Conservation (phyloP, 2,329 filamentous ascomycete species). For the Aspergillus sp. region DNA sequence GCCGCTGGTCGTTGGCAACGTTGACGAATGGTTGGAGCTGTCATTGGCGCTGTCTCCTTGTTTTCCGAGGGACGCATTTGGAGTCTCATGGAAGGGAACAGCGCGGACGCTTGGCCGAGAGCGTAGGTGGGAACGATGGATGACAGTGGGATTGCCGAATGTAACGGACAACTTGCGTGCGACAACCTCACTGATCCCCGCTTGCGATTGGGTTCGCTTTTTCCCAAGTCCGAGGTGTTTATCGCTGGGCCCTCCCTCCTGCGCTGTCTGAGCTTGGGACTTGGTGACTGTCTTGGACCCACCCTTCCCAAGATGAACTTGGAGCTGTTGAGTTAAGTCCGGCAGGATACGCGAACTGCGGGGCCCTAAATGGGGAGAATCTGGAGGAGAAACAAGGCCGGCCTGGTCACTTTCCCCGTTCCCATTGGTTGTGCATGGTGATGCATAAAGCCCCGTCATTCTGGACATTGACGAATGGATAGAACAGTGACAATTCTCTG, state of each 20-base stretch:
- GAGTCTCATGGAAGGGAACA: slow-evolving; percentile 13
- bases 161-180: slow-evolving; percentile 37
- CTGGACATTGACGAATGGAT: no score
- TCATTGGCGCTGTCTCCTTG: slow-evolving; percentile 28
- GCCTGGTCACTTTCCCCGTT: neutral
- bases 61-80: slow-evolving; percentile 13
- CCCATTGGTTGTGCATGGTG: neutral
- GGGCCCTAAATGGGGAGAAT: neutral
- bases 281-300: neutral
- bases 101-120: slow-evolving; percentile 31
- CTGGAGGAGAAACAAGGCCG: neutral
- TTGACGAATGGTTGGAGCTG: slow-evolving; percentile 32
- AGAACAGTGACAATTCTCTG: no score
- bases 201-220: slow-evolving; percentile 24
- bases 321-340: neutral
- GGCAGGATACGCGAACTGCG: neutral
- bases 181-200: slow-evolving; percentile 31
- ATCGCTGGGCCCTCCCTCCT: neutral
- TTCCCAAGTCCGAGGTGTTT: neutral
- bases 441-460: neutral
- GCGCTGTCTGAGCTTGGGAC: neutral
- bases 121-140: slow-evolving; percentile 35
- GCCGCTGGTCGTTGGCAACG: slow-evolving; percentile 23
- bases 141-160: slow-evolving; percentile 40
- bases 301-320: neutral